These are phyloP conservation scores for Cyclotella atomus DNA, from an alignment of 108 stramenopile species.

Conservation along the genomic window DNA sequence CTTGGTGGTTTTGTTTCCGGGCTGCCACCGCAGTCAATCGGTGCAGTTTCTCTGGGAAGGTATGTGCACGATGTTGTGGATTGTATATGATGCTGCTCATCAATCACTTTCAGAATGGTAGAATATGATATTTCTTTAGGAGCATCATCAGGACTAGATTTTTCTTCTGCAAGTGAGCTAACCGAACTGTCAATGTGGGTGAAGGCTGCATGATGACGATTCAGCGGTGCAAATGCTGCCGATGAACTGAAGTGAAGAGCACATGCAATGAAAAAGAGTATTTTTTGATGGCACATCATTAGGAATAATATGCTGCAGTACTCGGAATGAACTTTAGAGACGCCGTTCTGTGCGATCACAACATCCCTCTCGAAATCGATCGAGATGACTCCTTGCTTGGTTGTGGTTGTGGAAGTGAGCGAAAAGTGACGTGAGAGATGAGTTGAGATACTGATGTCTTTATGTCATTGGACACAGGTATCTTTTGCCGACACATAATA, in stretches of 20 bases:
- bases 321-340: too few species aligned
- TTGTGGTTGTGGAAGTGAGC: background rate
- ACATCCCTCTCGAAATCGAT: too few species aligned
- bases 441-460: background rate
- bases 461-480: background rate
- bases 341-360: too few species aligned
- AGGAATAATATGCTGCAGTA: background rate
- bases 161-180: background rate
- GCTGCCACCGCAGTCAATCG: background rate
- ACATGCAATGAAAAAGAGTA: background rate
- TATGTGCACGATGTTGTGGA: slow-evolving; percentile 25
- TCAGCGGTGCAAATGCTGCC: slow-evolving; percentile 6
- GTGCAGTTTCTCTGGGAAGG: slow-evolving; percentile 23
- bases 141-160: background rate
- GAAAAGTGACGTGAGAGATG: background rate
- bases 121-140: slow-evolving; percentile 31
- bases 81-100: slow-evolving; percentile 32
- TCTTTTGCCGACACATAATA: too few species aligned
- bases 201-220: background rate
- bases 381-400: too few species aligned
- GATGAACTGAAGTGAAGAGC: background rate
- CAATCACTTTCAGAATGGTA: slow-evolving; percentile 36
- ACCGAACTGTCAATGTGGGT: background rate
- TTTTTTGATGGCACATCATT: too few species aligned
- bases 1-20: background rate